A percentile compares a stretch with the other conserved stretches of the same genome.
phyloP scores from a whole-genome alignment of 208 protist genomes.

The Vickermania ingenoplastis region DNA sequence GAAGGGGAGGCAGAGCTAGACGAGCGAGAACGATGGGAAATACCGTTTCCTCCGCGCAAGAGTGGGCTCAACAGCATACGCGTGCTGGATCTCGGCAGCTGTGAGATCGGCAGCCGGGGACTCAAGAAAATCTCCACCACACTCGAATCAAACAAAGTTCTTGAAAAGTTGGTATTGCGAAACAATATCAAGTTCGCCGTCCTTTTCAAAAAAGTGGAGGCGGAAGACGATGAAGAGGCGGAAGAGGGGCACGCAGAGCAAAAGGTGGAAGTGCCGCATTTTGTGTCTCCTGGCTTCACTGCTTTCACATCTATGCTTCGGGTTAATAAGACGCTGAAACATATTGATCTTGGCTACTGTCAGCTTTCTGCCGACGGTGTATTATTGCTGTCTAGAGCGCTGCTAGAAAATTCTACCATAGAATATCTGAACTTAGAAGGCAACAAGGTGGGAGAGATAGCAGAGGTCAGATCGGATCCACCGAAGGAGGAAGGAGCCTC shows the following conservation, averaged over 20 bases:
- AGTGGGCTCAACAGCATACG: constrained; percentile 44
- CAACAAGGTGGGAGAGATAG: constrained; percentile 33
- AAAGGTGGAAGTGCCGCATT: constrained; percentile 23
- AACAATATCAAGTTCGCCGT: constrained; percentile 37
- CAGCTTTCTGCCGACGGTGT: constrained; percentile 34
- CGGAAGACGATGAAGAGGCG: constrained; percentile 11
- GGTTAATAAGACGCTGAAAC: constrained; percentile 34
- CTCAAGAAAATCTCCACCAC: constrained; percentile 32
- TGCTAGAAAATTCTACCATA: constrained; percentile 36
- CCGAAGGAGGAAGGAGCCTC: neutral
- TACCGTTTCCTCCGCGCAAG: constrained; percentile 23
- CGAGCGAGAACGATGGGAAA: constrained; percentile 14
- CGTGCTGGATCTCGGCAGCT: constrained; percentile 62
- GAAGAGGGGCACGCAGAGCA: constrained; percentile 5
- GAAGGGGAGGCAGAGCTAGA: constrained; percentile 12
- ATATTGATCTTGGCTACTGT: constrained; percentile 67
- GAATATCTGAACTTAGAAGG: constrained; percentile 46
- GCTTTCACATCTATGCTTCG: constrained; percentile 31
- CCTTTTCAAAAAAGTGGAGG: constrained; percentile 3
- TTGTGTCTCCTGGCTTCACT: constrained; percentile 30
- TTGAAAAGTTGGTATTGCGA: constrained; percentile 55
- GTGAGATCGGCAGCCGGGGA: constrained; percentile 43
- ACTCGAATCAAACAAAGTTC: constrained; percentile 36
- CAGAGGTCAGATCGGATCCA: neutral
- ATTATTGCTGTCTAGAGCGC: constrained; percentile 20